Base-by-base conservation (phyloP, 495 filamentous ascomycete genomes). In the Monascus purpureus region DNA sequence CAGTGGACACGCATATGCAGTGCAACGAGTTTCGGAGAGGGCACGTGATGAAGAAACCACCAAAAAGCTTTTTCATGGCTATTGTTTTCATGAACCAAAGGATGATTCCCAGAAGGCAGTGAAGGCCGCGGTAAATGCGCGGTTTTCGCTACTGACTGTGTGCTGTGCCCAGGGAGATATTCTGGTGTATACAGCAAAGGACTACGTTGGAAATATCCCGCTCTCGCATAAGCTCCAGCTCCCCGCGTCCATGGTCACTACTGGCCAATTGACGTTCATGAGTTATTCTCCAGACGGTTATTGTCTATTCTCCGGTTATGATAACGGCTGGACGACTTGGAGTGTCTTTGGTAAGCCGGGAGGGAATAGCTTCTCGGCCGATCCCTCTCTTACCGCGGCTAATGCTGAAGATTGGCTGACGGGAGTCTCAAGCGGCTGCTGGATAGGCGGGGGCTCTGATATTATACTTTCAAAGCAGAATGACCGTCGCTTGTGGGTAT, bases 231-330 rank as follows among this genome's bases (percentile, higher is more conserved):
- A 69, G 25, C 68, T 94, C 20, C 65, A 61, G 28, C 57, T 75
- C 0, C 73, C 82, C 6, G 73, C 72, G 1, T 80, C 82, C 6
- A 46, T 53, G 4, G 41, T 59, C 14, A 67, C 73, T 2, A 73
- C 80, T 5, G 92, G 92, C 2, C 43, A 47, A 13, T 51, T 94
- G 27, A 82, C 68, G 2, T 81, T 77, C 15, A 60, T 99, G 38
- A 73, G 50, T 40, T 99, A 93, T 62, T 94, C 92, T 7, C 83
- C 90, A 0, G 92, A 99, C 48, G 92, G 92, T 23, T 95, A 96
- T 49, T 93, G 87, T 46, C 68, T 96, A 3, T 93, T 99, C 53
- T 85, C 80, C 25, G 92, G 90, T 14, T 96, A 85, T 47, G 80
- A 92, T 39, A 75, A 73, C 38, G 92, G 92, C 8, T 99, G 92